These are phyloP conservation scores for Eucalyptus fibrosa DNA, from an alignment of 345 rosid species.

Conservation along the genomic window DNA sequence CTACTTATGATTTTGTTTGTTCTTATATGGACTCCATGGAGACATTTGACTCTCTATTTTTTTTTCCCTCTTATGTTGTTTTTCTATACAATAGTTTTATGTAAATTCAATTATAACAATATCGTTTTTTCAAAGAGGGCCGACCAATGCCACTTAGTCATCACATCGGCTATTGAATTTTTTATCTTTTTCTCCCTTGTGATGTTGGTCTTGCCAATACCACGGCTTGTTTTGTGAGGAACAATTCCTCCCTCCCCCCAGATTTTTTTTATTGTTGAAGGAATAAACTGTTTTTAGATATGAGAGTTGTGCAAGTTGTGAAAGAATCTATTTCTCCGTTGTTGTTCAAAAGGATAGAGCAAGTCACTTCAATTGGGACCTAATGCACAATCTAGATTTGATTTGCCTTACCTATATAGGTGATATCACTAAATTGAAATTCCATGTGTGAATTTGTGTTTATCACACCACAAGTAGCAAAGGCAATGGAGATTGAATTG, in stretches of 20 bases:
- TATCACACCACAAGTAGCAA: neutral
- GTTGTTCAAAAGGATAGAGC: neutral
- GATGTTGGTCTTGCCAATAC: neutral
- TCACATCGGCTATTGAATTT: accelerated
- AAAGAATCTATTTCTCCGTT: accelerated
- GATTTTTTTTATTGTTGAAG: too few species aligned
- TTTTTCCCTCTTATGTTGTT: neutral
- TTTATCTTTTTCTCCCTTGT: too few species aligned
- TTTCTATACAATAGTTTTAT: too few species aligned
- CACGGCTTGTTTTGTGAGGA: neutral
- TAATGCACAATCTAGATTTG: neutral
- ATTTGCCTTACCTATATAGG: neutral
- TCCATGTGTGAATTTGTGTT: neutral
- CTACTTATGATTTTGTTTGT: neutral
- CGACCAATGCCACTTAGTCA: neutral
- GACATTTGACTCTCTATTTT: neutral
- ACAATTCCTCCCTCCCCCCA: too few species aligned
- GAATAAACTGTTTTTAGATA: too few species aligned
- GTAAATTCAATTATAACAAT: accelerated
- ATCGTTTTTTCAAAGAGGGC: too few species aligned
- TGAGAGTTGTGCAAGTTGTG: neutral
- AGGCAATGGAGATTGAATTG: neutral
- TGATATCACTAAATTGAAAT: neutral
- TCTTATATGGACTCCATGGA: neutral
- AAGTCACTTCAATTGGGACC: neutral